Evolutionary conservation across 1,284 basidiomycete genomes (phyloP).

Genomic region (Anthracocystis panici-leucophaei): DNA sequence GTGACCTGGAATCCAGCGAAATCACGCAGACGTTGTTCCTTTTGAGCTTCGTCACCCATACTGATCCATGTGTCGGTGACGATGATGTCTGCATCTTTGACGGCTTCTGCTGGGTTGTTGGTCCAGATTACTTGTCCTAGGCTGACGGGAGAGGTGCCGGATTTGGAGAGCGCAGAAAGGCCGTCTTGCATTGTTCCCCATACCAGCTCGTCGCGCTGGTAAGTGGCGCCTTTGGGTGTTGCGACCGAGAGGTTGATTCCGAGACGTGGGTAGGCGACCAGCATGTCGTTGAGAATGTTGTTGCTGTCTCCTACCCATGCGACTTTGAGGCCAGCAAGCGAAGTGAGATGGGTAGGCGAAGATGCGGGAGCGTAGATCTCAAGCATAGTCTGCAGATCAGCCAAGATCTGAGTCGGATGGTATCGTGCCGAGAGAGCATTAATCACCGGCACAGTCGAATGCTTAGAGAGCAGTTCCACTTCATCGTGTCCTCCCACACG

Average conservation of each 20-base stretch:
- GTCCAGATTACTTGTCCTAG: conserved; percentile 78
- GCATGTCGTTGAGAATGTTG: conserved; percentile 97
- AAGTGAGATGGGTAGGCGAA: conserved; percentile 70
- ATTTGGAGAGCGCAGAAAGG: conserved; percentile 62
- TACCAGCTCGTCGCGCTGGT: conserved; percentile 82
- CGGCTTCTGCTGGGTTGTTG: conserved; percentile 84
- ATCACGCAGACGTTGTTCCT: conserved; percentile 85
- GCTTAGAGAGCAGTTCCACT: conserved; percentile 87
- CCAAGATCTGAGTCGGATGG: conserved; percentile 96
- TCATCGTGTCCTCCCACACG: conserved; percentile 91
- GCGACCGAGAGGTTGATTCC: conserved; percentile 90
- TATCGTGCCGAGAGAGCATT: conserved; percentile 95
- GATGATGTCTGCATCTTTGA: conserved; percentile 89
- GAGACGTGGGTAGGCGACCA: conserved; percentile 90
- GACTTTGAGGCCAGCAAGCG: conserved; percentile 68
- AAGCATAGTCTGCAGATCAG: conserved; percentile 89
- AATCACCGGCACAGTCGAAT: conserved; percentile 91
- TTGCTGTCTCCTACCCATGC: conserved; percentile 96
- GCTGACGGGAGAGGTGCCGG: conserved; percentile 65
- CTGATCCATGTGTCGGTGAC: conserved; percentile 83
- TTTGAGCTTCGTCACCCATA: conserved; percentile 98
- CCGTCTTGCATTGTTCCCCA: conserved; percentile 72
- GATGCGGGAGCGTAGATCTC: conserved; percentile 74
- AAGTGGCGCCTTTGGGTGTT: conserved; percentile 76
- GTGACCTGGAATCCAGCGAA: conserved; percentile 96